Conservation (phyloP, 768 basidiomycete genomes). For the Tricholoma bakamatsutake region DNA sequence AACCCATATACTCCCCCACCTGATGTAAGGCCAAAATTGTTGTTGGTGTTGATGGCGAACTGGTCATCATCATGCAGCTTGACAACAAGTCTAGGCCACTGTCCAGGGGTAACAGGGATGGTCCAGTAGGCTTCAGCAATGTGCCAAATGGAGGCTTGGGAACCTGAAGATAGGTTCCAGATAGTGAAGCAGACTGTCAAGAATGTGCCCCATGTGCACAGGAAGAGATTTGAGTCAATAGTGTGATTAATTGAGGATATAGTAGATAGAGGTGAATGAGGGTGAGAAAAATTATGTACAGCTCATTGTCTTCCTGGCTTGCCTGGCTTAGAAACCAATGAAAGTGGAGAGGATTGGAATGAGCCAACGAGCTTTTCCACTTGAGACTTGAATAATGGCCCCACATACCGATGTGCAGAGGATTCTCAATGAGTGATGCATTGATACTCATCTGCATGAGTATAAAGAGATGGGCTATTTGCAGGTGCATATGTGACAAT, state of each 20-base stretch:
- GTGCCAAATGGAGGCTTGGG: constrained; percentile 1
- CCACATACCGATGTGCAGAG: constrained; percentile 1
- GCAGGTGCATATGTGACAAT: constrained; percentile 18
- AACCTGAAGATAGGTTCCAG: constrained; percentile 28
- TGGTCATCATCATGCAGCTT: neutral
- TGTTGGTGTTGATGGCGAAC: neutral
- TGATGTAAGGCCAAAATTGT: neutral
- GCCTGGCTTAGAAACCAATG: constrained; percentile 24
- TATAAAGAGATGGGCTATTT: constrained; percentile 21
- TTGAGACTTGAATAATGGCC: constrained; percentile 20
- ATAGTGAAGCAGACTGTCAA: constrained; percentile 24
- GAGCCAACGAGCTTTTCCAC: constrained; percentile 27
- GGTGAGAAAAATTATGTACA: constrained; percentile 33
- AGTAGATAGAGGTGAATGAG: constrained; percentile 1
- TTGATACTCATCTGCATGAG: constrained; percentile 7
- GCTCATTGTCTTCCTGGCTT: constrained; percentile 24
- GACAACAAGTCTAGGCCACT: constrained; percentile 10
- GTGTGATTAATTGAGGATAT: constrained; percentile 25
- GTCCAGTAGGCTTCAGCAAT: constrained; percentile 13
- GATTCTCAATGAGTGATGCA: constrained; percentile 7
- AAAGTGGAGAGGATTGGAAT: constrained; percentile 32
- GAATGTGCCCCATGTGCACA: too few relatives aligned
- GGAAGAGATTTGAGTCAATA: constrained; percentile 27
- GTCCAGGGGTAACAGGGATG: neutral
- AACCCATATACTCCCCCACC: neutral